Percentiles rank a stretch among this genome's conserved stretches.
Conservation (phyloP, 192 early-diverging fungal species). For the Glomus cerebriforme region DNA sequence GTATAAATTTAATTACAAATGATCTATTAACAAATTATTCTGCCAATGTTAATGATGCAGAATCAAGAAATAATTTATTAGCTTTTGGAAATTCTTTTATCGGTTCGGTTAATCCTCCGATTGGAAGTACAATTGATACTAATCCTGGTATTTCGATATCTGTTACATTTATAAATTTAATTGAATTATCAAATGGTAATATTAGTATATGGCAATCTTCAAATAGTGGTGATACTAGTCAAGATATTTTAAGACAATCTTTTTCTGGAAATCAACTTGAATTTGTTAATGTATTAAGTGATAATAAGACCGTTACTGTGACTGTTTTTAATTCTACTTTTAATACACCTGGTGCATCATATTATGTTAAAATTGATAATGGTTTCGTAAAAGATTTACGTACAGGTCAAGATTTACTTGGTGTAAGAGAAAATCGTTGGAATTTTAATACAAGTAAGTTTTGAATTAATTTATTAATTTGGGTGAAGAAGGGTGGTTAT, state of each 20-base stretch:
- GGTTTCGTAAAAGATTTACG: background rate
- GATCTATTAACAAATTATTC: background rate
- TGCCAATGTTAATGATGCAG: background rate
- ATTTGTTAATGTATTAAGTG: background rate
- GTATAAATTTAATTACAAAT: background rate
- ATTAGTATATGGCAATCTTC: constrained; percentile 1
- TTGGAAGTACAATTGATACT: background rate
- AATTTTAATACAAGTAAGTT: constrained; percentile 3
- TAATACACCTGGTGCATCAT: background rate
- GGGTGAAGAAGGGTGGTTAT: too few relatives aligned
- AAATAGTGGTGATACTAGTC: background rate
- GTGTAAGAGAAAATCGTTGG: background rate
- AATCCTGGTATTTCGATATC: background rate
- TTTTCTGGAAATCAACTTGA: background rate
- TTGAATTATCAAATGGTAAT: constrained; percentile 3
- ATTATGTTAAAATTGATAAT: constrained; percentile 19
- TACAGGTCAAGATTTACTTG: background rate
- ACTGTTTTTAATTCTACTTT: background rate
- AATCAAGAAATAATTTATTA: background rate
- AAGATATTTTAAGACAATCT: background rate
- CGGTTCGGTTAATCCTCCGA: background rate
- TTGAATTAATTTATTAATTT: background rate
- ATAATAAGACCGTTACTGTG: background rate
- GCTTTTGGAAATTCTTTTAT: background rate
- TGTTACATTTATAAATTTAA: background rate